Percentiles rank a stretch among this genome's conserved stretches.
These are phyloP conservation scores for Lentinula lateritia DNA, from an alignment of 768 basidiomycete species.

Conservation along the genomic window DNA sequence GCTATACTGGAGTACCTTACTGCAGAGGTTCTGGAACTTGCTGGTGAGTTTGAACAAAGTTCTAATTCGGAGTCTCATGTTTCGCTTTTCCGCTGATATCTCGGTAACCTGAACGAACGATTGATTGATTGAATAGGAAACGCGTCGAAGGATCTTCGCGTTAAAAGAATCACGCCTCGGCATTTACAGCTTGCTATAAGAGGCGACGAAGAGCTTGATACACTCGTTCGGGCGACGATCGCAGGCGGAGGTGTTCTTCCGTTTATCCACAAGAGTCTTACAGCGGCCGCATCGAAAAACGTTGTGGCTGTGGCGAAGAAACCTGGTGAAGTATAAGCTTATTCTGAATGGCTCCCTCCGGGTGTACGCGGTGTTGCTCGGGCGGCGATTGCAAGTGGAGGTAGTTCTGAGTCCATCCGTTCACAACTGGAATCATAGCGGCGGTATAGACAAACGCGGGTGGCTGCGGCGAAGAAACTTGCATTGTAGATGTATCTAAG, in stretches of 20 bases:
- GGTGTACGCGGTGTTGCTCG: background rate
- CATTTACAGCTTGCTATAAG: slow-evolving; percentile 95
- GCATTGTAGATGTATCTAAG: too few relatives aligned
- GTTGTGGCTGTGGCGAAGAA: slow-evolving; percentile 45
- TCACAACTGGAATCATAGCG: too few relatives aligned
- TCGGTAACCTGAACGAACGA: background rate
- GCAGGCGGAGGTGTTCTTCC: slow-evolving; percentile 86
- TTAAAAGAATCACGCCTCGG: slow-evolving; percentile 95
- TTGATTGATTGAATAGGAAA: slow-evolving; percentile 52
- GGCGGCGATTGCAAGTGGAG: too few relatives aligned
- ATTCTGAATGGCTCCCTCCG: background rate
- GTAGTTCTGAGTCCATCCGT: too few relatives aligned
- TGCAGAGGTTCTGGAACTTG: slow-evolving; percentile 93
- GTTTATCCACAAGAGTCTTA: slow-evolving; percentile 85
- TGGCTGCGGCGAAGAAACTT: too few relatives aligned
- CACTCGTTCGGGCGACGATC: slow-evolving; percentile 89
- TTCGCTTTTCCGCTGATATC: background rate
- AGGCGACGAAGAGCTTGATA: slow-evolving; percentile 97
- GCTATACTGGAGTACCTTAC: slow-evolving; percentile 96
- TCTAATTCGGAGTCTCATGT: background rate
- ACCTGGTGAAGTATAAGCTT: slow-evolving; percentile 20
- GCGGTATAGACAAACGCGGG: too few relatives aligned
- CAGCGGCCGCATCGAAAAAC: slow-evolving; percentile 22
- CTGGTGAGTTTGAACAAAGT: slow-evolving; percentile 50
- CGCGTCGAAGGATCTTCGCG: slow-evolving; percentile 94